Evolutionary conservation across 768 basidiomycete species (phyloP), one percentile per base, ranked within the genome.

Genomic region (Tulasnella sp.): DNA sequence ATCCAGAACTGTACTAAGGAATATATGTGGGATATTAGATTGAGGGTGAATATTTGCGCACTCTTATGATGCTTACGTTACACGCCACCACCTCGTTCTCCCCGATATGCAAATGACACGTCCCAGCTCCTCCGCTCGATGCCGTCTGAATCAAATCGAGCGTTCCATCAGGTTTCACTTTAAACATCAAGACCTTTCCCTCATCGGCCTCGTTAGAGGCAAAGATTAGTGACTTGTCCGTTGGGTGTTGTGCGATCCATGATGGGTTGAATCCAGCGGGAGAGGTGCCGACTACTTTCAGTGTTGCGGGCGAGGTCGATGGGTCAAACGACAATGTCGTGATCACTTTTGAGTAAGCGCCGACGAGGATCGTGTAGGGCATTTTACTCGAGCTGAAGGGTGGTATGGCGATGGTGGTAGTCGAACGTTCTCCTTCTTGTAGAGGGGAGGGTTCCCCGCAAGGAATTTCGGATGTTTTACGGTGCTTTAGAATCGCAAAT

Each of bases 221-320:
- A 65, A 83, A 84, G 30, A 88, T 73, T 26, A 89, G 65, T 2
- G 80, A 78, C 45, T 71, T 73, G 62, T 84, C 78, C 0, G 67
- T 69, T 0, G 83, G 81, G 66, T 85, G 78, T 4, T 73, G 71
- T 10, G 82, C 77, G 63, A 93, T 76, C 89, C 89, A 92, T 4
- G 87, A 88, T 0, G 88, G 85, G 54, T 67, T 68, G 23, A 61
- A 54, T 4, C 68, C 69, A 3, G 68, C 66, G 13, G 66, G 41
- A 21, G 58, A 51, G 13, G 51, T 51, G 3, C 38, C 63, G 30
- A 66, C 65, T 24, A 68, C 65, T 3, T 64, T 63, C 30, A 79
- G 68, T 10, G 72, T 72, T 58, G 90, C 70, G 23, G 75, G 75
- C 5, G 72, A 67, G 0, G 70, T 67, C 0, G 70, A 66, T 7